These are phyloP conservation scores for Podila epicladia DNA, from an alignment of 192 early-diverging fungal genomes.

Conservation along the genomic window DNA sequence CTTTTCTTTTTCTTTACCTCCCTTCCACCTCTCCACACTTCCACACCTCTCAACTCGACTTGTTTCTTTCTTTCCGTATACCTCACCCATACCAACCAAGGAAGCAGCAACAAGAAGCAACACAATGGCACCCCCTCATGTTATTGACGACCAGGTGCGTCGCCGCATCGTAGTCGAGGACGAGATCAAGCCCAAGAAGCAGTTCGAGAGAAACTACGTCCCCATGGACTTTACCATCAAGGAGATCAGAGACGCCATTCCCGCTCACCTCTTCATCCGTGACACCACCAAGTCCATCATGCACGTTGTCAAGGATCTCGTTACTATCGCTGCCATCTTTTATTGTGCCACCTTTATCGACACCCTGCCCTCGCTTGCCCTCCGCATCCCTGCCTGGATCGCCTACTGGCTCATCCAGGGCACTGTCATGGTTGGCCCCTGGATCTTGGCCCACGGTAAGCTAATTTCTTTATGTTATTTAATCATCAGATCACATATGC, in stretches of 20 bases:
- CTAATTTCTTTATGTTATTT: not conserved
- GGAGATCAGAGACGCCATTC: conserved; percentile 89
- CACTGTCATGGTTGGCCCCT: conserved; percentile 85
- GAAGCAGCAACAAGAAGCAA: not conserved
- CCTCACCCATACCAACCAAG: not conserved
- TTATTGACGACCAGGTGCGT: conserved; percentile 26
- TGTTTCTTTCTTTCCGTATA: not conserved
- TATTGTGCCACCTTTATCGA: conserved; percentile 79
- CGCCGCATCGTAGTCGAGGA: conserved; percentile 29
- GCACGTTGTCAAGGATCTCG: conserved; percentile 83
- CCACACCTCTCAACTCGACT: not conserved
- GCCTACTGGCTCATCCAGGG: conserved; percentile 88
- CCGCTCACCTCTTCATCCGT: conserved; percentile 92
- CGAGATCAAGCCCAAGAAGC: conserved; percentile 21
- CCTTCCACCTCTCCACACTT: not conserved
- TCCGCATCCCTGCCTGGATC: conserved; percentile 73
- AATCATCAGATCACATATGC: too few species aligned
- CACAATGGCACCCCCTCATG: conserved; percentile 39
- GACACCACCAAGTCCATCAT: conserved; percentile 81
- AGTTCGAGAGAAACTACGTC: conserved; percentile 56
- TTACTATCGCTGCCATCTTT: conserved; percentile 69
- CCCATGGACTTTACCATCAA: conserved; percentile 88
- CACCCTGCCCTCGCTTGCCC: conserved; percentile 47
- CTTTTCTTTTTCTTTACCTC: not conserved
- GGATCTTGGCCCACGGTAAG: conserved; percentile 84